Conservation (phyloP, 306 rosid genomes). For the Fragaria ananassa region DNA sequence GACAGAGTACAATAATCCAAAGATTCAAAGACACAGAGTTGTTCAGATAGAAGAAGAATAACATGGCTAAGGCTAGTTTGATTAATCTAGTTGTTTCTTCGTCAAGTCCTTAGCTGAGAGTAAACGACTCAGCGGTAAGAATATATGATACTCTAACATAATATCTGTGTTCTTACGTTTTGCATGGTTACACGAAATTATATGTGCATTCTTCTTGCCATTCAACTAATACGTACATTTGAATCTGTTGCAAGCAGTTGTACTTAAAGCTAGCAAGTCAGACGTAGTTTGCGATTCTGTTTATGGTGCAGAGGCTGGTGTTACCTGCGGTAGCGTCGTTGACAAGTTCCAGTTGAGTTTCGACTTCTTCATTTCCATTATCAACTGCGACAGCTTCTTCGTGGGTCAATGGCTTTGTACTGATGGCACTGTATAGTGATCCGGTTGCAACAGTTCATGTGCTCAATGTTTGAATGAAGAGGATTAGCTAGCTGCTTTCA, state of each 20-base stretch:
- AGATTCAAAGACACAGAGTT: too few relatives aligned
- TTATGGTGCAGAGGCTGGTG: slow-evolving; percentile 9
- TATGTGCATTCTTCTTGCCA: neutral
- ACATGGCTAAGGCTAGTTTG: neutral
- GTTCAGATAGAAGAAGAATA: neutral
- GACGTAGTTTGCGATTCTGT: neutral
- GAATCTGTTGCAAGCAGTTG: neutral
- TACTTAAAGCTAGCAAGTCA: neutral
- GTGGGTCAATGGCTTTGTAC: slow-evolving; percentile 16
- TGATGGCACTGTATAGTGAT: neutral
- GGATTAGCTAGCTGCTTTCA: neutral
- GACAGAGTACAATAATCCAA: too few relatives aligned
- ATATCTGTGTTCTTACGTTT: neutral
- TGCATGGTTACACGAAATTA: too few relatives aligned
- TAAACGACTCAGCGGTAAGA: slow-evolving; percentile 4
- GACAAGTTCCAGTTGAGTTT: neutral
- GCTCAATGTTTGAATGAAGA: neutral
- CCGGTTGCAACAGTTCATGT: neutral
- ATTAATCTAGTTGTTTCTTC: neutral
- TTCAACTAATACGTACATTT: neutral
- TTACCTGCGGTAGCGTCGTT: neutral
- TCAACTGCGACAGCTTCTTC: slow-evolving; percentile 1
- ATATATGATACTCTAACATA: neutral
- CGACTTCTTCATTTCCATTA: neutral
- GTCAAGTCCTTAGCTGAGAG: neutral